Conservation (phyloP, 176 grass and related monocot species). For the Triticum turgidum region DNA sequence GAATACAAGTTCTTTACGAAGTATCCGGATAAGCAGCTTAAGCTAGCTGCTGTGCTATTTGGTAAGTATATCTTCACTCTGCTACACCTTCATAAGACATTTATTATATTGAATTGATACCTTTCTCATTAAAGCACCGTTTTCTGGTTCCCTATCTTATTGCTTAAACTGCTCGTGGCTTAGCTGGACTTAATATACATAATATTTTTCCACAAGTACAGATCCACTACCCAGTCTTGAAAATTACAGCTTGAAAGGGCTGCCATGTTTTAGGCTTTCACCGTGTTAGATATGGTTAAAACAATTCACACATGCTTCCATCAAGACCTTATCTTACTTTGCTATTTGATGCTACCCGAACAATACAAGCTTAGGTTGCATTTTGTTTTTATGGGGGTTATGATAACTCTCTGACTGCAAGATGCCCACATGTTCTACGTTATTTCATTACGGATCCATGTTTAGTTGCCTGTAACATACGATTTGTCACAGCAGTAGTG, state of each 20-base stretch:
- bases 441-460: neutral
- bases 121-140: neutral
- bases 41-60: conserved; percentile 79
- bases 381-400: neutral
- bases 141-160: neutral
- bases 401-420: neutral
- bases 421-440: neutral
- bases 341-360: neutral
- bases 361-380: neutral
- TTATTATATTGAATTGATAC: conserved; percentile 5
- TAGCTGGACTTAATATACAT: neutral
- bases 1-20: conserved; percentile 90
- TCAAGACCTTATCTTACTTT: neutral
- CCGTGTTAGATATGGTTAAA: neutral
- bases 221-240: neutral
- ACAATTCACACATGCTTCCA: neutral
- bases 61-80: conserved; percentile 46
- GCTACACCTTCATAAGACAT: neutral
- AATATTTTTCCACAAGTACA: neutral
- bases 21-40: conserved; percentile 84
- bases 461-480: conserved; percentile 1
- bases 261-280: neutral
- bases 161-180: conserved; percentile 15
- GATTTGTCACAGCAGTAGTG: conserved; percentile 4
- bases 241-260: neutral